Evolutionary conservation across 2,329 filamentous ascomycete species (phyloP), one percentile per base, ranked within the genome.

Genomic region (Beauveria sp.): DNA sequence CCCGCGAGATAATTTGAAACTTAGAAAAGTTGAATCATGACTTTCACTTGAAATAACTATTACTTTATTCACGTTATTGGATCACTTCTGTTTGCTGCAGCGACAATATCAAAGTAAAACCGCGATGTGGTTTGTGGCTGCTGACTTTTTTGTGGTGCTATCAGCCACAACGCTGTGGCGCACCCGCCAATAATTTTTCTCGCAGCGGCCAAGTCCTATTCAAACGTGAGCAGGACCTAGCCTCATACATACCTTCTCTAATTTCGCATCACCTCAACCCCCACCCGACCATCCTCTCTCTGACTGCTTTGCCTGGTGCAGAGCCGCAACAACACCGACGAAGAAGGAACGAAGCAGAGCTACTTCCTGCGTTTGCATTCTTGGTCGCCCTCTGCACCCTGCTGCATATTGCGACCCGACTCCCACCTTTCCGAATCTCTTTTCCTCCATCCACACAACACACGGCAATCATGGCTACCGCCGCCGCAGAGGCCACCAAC

Each of bases 291-390:
- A 53, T 63, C 63, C 51, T 57, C 50, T 43, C 26, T 58, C 50
- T 62, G 18, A 65, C 62, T 63, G 60, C 68, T 68, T 75, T 76
- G 74, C 74, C 74, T 75, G 74, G 74, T 65, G 74, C 74, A 76
- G 74, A 71, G 69, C 73, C 67, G 65, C 61, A 64, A 52, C n/a
- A 57, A 52, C 34, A 63, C 60, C 61, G 49, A 46, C 49, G 49
- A 64, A 52, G 58, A 63, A 67, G 71, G 66, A 68, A 69, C 70
- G 61, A 66, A 69, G 65, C 70, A 65, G 63, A 70, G 63, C 65
- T 66, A 66, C 58, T 63, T 64, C 63, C 61, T 51, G 22, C 52
- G 61, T 64, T 67, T 64, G 64, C 60, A 30, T 40, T 28, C 57
- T 51, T 58, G 55, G 42, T 57, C 55, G 24, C 28, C 14, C 38